These are phyloP conservation scores for Pulchroboletus neoregius DNA, from an alignment of 1,284 basidiomycete genomes.

Conservation along the genomic window DNA sequence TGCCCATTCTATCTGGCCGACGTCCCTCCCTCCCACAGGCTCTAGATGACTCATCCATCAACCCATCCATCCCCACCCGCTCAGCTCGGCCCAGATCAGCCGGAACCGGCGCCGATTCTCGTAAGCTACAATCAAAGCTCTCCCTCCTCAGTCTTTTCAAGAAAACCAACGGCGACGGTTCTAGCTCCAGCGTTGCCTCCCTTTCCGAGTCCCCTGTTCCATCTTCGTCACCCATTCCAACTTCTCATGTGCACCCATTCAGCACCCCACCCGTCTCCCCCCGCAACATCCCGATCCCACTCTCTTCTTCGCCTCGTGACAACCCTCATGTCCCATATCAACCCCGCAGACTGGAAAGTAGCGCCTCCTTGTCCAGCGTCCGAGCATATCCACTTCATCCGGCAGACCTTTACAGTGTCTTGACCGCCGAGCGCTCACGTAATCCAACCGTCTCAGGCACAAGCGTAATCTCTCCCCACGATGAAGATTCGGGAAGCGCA, in stretches of 20 bases:
- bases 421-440: slow-evolving; percentile 33
- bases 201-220: slow-evolving; percentile 25
- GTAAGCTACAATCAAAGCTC: slow-evolving; percentile 38
- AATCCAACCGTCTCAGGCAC: slow-evolving; percentile 24
- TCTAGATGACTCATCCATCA: slow-evolving; percentile 31
- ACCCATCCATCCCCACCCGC: slow-evolving; percentile 19
- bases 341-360: slow-evolving; percentile 29
- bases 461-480: slow-evolving; percentile 15
- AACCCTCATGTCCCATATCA: slow-evolving; percentile 18
- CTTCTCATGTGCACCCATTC: slow-evolving; percentile 9
- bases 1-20: slow-evolving; percentile 19
- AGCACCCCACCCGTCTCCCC: slow-evolving; percentile 30
- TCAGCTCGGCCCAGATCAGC: slow-evolving; percentile 45
- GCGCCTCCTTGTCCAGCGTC: slow-evolving; percentile 24
- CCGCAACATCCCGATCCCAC: slow-evolving; percentile 18
- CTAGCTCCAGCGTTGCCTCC: slow-evolving; percentile 33
- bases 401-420: slow-evolving; percentile 33
- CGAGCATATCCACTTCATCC: slow-evolving; percentile 32
- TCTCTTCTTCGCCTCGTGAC: slow-evolving; percentile 31
- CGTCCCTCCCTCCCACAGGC: slow-evolving; percentile 40
- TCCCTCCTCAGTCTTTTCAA: slow-evolving; percentile 46
- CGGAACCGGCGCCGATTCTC: slow-evolving; percentile 44
- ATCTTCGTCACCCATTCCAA: slow-evolving; percentile 22
- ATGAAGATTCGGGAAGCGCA: slow-evolving; percentile 27
- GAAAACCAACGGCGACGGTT: slow-evolving; percentile 38